Evolutionary conservation across 306 rosid species (phyloP).

Genomic region (Purshia tridentata): DNA sequence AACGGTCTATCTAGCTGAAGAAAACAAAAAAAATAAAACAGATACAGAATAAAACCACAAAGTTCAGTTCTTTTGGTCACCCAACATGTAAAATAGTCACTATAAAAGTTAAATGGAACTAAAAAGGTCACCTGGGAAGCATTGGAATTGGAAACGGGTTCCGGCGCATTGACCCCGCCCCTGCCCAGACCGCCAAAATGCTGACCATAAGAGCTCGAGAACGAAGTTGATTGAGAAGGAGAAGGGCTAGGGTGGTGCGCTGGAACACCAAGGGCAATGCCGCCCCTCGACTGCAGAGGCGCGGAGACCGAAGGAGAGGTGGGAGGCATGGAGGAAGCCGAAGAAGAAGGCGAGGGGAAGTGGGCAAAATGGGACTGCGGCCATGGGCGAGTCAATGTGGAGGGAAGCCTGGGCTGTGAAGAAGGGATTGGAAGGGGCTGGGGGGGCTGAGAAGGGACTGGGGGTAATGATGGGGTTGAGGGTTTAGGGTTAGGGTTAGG

Average conservation of each 20-base stretch:
- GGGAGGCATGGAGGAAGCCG: constrained; percentile 42
- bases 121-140: constrained; percentile 52
- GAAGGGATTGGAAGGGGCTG: constrained; percentile 38
- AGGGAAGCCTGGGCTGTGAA: constrained; percentile 51
- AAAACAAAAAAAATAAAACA: neutral
- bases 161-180: constrained; percentile 44
- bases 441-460: constrained; percentile 20
- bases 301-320: constrained; percentile 39
- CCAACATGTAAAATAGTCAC: neutral
- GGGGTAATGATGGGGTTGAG: constrained; percentile 22
- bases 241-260: constrained; percentile 57
- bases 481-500: constrained; percentile 48
- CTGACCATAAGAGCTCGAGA: constrained; percentile 68
- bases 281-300: constrained; percentile 47
- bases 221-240: constrained; percentile 41
- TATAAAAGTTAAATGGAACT: neutral
- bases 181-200: constrained; percentile 84
- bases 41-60: neutral
- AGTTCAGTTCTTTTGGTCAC: neutral
- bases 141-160: constrained; percentile 49
- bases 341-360: constrained; percentile 44
- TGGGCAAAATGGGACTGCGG: constrained; percentile 55
- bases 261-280: constrained; percentile 81
- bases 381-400: constrained; percentile 50
- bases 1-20: neutral